Conservation (phyloP, 805 yeast species). For the Metschnikowia dekortorum region DNA sequence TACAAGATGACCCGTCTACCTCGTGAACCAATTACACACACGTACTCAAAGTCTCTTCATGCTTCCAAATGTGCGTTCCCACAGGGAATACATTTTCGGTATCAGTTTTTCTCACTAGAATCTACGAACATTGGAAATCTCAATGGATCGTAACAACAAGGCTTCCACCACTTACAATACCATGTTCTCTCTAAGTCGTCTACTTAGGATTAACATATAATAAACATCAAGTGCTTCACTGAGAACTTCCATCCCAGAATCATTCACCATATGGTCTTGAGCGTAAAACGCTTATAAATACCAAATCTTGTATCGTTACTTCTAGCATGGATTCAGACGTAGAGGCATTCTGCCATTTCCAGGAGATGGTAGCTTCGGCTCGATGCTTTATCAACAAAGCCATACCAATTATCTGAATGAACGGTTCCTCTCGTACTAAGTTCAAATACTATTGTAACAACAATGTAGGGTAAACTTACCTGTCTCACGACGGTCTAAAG, state of each 20-base stretch:
- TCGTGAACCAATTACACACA: too few species aligned
- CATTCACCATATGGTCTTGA: not conserved
- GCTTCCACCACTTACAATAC: not conserved
- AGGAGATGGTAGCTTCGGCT: not conserved
- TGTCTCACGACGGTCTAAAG: slow-evolving; percentile 44
- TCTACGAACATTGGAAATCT: too few species aligned
- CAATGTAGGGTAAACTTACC: slow-evolving; percentile 42
- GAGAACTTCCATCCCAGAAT: not conserved
- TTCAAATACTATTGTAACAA: slow-evolving; percentile 38
- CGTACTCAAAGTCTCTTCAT: too few species aligned
- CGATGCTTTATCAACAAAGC: not conserved
- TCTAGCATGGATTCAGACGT: not conserved
- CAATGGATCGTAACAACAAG: too few species aligned
- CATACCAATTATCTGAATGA: slow-evolving; percentile 33
- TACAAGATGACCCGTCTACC: too few species aligned
- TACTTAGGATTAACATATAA: not conserved
- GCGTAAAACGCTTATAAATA: not conserved
- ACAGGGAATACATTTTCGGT: too few species aligned
- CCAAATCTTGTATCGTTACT: not conserved
- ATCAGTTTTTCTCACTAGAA: too few species aligned
- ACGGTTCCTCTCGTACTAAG: slow-evolving; percentile 46
- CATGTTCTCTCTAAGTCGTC: not conserved
- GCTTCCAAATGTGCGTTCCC: too few species aligned
- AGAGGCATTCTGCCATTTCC: slow-evolving; percentile 1
- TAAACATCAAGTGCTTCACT: not conserved